Conservation (phyloP, 1,139 yeast genomes). For the Sugiyamaella grinbergsii region DNA sequence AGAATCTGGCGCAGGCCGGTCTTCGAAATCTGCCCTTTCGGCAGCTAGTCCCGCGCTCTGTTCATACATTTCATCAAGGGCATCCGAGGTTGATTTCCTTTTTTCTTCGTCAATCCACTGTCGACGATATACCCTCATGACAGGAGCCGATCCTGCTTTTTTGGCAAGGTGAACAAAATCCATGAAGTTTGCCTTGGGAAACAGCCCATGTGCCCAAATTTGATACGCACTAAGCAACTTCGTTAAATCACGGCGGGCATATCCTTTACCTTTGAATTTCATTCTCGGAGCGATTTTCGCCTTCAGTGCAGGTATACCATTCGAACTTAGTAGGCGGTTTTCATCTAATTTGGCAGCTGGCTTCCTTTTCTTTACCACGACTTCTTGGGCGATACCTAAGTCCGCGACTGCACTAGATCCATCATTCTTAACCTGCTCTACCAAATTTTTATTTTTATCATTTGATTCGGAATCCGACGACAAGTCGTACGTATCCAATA, state of each 20-base stretch:
- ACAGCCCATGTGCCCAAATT: conserved; percentile 81
- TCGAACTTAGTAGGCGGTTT: conserved; percentile 37
- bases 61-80: conserved; percentile 9
- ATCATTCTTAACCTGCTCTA: neutral
- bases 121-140: conserved; percentile 36
- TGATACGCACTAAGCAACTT: conserved; percentile 67
- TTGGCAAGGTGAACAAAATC: conserved; percentile 52
- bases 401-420: conserved; percentile 6
- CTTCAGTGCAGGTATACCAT: conserved; percentile 42
- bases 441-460: neutral
- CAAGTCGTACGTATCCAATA: conserved; percentile 14
- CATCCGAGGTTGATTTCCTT: conserved; percentile 16
- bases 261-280: conserved; percentile 45
- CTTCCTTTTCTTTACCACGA: conserved; percentile 35
- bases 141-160: conserved; percentile 38
- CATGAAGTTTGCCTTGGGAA: conserved; percentile 73
- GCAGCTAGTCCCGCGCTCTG: neutral
- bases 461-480: conserved; percentile 13
- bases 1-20: too few species aligned
- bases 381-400: conserved; percentile 43
- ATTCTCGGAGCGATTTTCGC: conserved; percentile 33
- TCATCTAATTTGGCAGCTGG: conserved; percentile 43
- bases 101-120: conserved; percentile 41
- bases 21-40: too few species aligned
- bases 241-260: conserved; percentile 49